phyloP scores from a whole-genome alignment of 2,329 filamentous ascomycete species.

The Daldinia sp. region DNA sequence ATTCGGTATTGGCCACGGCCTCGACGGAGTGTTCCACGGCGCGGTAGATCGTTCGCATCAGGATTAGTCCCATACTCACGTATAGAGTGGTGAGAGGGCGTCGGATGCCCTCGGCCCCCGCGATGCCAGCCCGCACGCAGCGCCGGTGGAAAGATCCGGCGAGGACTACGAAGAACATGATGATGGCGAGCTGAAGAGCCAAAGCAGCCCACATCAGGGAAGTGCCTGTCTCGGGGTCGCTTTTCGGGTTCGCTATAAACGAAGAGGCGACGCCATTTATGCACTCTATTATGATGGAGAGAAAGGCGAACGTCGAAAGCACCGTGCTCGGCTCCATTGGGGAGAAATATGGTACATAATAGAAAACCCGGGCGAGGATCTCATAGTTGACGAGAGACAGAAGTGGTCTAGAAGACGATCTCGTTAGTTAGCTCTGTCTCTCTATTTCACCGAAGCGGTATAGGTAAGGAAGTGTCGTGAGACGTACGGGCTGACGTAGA shows the following conservation, averaged over 20 bases:
- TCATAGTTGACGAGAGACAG: background rate
- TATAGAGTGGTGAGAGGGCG: constrained; percentile 50
- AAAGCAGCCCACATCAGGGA: constrained; percentile 33
- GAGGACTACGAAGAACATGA: constrained; percentile 33
- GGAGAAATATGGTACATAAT: constrained; percentile 35
- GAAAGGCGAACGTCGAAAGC: constrained; percentile 55
- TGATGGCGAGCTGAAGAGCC: constrained; percentile 21
- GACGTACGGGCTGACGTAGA: constrained; percentile 30
- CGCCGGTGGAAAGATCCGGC: constrained; percentile 7
- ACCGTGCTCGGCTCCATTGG: constrained; percentile 58
- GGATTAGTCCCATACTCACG: constrained; percentile 49
- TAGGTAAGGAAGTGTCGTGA: constrained; percentile 64
- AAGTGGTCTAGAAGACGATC: background rate
- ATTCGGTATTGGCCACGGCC: constrained; percentile 77
- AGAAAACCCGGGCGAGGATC: background rate
- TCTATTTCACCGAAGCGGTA: constrained; percentile 56
- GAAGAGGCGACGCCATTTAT: constrained; percentile 47
- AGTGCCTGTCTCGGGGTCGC: constrained; percentile 4
- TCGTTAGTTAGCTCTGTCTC: background rate
- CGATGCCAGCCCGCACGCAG: constrained; percentile 19
- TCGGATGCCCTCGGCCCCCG: constrained; percentile 45
- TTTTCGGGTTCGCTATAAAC: constrained; percentile 15
- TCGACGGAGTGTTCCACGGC: constrained; percentile 59
- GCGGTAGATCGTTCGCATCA: constrained; percentile 54
- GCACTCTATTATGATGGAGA: constrained; percentile 50